Evolutionary conservation across 2,329 filamentous ascomycete genomes (phyloP).

Genomic region (Phialocephala subalpina): DNA sequence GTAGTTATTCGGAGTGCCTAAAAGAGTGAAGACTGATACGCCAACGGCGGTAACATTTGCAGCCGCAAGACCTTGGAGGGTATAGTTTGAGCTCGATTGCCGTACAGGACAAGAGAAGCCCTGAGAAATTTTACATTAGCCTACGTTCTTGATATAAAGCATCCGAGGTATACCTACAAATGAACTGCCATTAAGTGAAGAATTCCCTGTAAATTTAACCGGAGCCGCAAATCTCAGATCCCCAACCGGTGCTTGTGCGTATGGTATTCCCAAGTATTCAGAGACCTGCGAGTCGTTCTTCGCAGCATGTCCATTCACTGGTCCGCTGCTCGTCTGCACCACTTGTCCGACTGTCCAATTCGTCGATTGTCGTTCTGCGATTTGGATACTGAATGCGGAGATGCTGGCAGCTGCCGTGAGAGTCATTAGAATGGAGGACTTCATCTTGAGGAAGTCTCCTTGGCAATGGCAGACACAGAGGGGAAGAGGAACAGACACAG

Average conservation of each 20-base stretch:
- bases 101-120: constrained; percentile 33
- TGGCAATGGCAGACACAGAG: neutral
- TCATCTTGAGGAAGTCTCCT: constrained; percentile 12
- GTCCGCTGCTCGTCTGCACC: constrained; percentile 40
- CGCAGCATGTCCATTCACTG: constrained; percentile 39
- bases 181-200: constrained; percentile 33
- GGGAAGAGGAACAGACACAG: neutral
- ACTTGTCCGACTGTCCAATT: constrained; percentile 41
- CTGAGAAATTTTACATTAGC: constrained; percentile 27
- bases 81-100: constrained; percentile 8
- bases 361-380: constrained; percentile 18
- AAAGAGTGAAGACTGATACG: constrained; percentile 18
- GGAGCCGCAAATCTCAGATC: constrained; percentile 49
- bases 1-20: constrained; percentile 17
- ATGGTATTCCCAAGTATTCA: constrained; percentile 51
- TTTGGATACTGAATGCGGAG: neutral
- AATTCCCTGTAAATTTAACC: constrained; percentile 32
- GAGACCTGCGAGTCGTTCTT: constrained; percentile 34
- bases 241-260: constrained; percentile 49
- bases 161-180: constrained; percentile 34
- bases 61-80: constrained; percentile 8
- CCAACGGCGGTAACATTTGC: constrained; percentile 39
- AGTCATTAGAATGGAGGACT: constrained; percentile 15
- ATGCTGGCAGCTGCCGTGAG: constrained; percentile 1
- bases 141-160: neutral